phyloP scores from a whole-genome alignment of 495 filamentous ascomycete species.

The Aspergillus sclerotiicarbonarius region DNA sequence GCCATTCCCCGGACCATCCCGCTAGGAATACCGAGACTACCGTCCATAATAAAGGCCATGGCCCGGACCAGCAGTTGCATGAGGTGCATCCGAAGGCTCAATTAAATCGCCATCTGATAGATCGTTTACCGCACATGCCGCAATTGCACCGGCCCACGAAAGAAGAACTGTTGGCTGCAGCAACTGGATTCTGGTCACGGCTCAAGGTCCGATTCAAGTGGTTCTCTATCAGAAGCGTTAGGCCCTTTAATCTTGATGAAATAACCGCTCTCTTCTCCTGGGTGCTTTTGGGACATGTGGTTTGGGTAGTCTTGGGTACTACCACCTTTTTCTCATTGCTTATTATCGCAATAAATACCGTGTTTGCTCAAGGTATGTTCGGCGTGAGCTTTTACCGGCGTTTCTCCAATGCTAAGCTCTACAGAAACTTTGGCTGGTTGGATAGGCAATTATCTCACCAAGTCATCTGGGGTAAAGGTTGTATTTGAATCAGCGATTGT shows the following conservation, averaged over 20 bases:
- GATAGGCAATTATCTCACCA: conserved; percentile 93
- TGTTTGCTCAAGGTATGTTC: conserved; percentile 82
- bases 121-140: conserved; percentile 67
- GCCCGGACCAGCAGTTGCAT: not conserved
- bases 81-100: conserved; percentile 15
- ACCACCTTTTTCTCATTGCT: conserved; percentile 94
- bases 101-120: conserved; percentile 51
- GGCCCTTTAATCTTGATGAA: conserved; percentile 95
- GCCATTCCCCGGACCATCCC: not conserved
- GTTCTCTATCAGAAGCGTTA: conserved; percentile 89
- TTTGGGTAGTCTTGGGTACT: conserved; percentile 93
- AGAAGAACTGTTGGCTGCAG: conserved; percentile 87
- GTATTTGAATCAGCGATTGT: conserved; percentile 98
- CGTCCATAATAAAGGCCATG: conserved; percentile 1
- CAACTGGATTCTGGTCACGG: conserved; percentile 90
- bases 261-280: conserved; percentile 94
- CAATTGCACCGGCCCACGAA: conserved; percentile 83
- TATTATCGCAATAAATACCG: conserved; percentile 89
- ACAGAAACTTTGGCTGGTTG: conserved; percentile 87
- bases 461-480: conserved; percentile 90
- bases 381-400: not conserved
- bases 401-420: conserved; percentile 17
- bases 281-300: conserved; percentile 86
- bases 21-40: conserved; percentile 13
- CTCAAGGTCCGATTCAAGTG: conserved; percentile 93